Base-by-base conservation (phyloP, 257 asterid species). In the Paulownia fortunei region DNA sequence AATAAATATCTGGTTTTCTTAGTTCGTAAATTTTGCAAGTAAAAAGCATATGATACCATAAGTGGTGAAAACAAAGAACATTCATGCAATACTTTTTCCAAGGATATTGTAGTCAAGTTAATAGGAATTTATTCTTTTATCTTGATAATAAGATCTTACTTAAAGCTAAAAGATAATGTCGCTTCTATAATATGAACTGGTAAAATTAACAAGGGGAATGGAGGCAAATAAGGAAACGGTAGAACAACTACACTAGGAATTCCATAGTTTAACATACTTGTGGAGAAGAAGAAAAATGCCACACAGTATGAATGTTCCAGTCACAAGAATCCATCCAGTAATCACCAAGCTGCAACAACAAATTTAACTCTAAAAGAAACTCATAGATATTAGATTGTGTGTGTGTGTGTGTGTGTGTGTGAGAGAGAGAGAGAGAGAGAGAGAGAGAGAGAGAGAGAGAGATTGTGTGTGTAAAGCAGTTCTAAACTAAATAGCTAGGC, bases 241-340 rank as follows among this genome's bases (percentile, higher is more conserved):
- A 16, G 9, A 16, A n/a, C 0, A 19, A 52, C 8, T 19, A 61
- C 41, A 8, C 12, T 26, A 1, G 8, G 18, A 26, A 12, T 52
- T 3, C 18, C 8, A 15, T 47, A 24, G 34, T 44, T 37, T 6
- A 26, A 78, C 86, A 16, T 84, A 92, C 98, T 94, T 91, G 89
- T 92, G 99, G 81, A 94, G 97, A 67, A 93, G 83, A 44, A 94
- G 95, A 81, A 92, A 94, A 63, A 91, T 46, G 79, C 97, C 99
- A 51, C 96, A 92, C 44, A 94, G 78, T 82, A 92, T 80, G 87
- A 94, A 92, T 30, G 97, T 89, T 63, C 85, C 96, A 0, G 98
- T 87, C 77, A 94, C 96, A 24, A 94, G 91, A 87, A 94, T 90
- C 99, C 99, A 94, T 60, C 96, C 98, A 52, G 70, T 49, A 69